Evolutionary conservation across 495 filamentous ascomycete genomes (phyloP), one percentile per base, ranked within the genome.

Genomic region (Durotheca rogersii): DNA sequence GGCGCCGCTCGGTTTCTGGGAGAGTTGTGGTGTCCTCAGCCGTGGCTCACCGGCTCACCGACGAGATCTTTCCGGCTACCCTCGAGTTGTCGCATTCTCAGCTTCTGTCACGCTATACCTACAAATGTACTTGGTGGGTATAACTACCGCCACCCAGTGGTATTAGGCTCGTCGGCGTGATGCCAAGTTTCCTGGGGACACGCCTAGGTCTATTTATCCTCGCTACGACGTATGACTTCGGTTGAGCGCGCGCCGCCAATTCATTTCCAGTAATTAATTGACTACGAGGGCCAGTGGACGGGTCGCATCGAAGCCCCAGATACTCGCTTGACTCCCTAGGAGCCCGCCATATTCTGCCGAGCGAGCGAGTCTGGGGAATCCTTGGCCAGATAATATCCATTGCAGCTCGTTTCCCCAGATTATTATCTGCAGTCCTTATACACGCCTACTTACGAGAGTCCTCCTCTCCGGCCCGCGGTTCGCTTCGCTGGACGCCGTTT

Each of bases 341-440:
- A 37, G 11, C 19, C 18, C 27, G 38, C 6, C 21, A 1, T 29
- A 34, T 58, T 58, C 29, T 48, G 32, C 45, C 45, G 39, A 29
- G 35, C 41, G 18, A 51, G n/a, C n/a, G 21, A 59, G 47, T 46
- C 56, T 38, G 56, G 56, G 49, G 56, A 53, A 57, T 31, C 45
- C 55, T 48, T 53, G 43, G 30, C 18, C 39, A n/a, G n/a, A n/a
- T n/a, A n/a, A n/a, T n/a, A 44, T 19, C 41, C 36, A 48, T 51
- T 37, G 35, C 6, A 37, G 40, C 41, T 53, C 50, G 34, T 50
- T 49, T 45, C 56, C 41, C 50, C 50, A 25, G 50, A 51, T 51
- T 46, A 50, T 34, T 46, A 15, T 35, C 35, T 29, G 40, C 15
- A 31, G 23, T 14, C 34, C 17, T 19, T 25, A 42, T 27, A 17